These are phyloP conservation scores for Chamaenerion angustifolium DNA, from an alignment of 345 rosid genomes.

Conservation along the genomic window DNA sequence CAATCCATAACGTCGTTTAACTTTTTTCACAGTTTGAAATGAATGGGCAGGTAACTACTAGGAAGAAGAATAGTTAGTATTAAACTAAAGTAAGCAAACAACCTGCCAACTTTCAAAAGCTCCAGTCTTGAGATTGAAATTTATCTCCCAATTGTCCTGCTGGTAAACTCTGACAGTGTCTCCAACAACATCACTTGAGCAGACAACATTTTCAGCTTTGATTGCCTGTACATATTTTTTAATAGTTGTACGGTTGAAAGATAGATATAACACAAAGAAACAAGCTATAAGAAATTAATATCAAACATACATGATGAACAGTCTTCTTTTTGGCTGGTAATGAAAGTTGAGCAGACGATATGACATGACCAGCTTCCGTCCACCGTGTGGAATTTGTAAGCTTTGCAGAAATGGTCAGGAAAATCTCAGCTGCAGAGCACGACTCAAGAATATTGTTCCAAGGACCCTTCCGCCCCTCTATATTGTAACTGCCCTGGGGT, in stretches of 20 bases:
- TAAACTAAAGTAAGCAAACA: constrained; percentile 8
- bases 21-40: not conserved
- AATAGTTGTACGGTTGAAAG: too few species aligned
- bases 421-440: constrained; percentile 47
- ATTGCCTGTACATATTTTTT: constrained; percentile 32
- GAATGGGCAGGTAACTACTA: not conserved
- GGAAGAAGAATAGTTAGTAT: constrained; percentile 2
- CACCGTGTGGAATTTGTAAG: constrained; percentile 52
- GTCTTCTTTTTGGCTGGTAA: constrained; percentile 46
- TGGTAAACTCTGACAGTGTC: constrained; percentile 39
- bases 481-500: constrained; percentile 51
- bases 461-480: constrained; percentile 67
- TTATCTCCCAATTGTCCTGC: constrained; percentile 58
- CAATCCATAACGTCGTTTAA: too few species aligned
- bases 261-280: not conserved
- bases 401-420: constrained; percentile 46
- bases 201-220: constrained; percentile 23
- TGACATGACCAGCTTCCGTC: constrained; percentile 68
- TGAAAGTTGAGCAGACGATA: constrained; percentile 69
- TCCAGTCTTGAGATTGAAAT: constrained; percentile 44
- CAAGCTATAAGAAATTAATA: constrained; percentile 1
- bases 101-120: constrained; percentile 82
- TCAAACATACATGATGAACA: constrained; percentile 43
- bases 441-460: constrained; percentile 70
- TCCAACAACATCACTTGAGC: constrained; percentile 39